Evolutionary conservation across 192 early-diverging fungal species (phyloP), one percentile per base, ranked within the genome.

Genomic region (Cetraspora pellucida): DNA sequence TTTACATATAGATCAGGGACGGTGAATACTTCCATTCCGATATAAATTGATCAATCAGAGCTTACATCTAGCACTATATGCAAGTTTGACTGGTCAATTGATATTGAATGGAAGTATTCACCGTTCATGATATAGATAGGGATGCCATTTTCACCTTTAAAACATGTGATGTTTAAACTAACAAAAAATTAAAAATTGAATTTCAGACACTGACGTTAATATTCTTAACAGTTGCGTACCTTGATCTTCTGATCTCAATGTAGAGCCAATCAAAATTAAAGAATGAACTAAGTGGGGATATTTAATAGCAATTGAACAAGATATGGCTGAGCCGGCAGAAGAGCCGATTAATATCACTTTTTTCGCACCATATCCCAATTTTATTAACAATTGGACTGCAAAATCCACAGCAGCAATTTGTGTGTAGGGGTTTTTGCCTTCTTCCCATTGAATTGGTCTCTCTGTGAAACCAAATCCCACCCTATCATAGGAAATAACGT

Each of bases 401-500:
- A 74, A 74, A 2, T 74, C 72, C 17, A 43, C 30, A 25, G 37
- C 58, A 43, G 57, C 54, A 25, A 60, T 31, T 60, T 58, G 57
- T 7, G 72, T 74, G 45, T 74, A 74, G 19, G 72, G 72, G 27
- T 74, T 74, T 59, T 61, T 46, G 5, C 23, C 43, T 46, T 61
- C 72, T 45, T 74, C 72, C 72, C 72, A 74, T 23, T 25, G 27
- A 3, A 37, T 45, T 4, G 60, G 60, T 43, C 75, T 49, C 64
- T 77, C 75, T 1, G 75, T 77, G 30, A 77, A 69, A 19, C 75
- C 75, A 64, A 69, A 77, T 16, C 27, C 16, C 25, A 31, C 43
- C 25, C 75, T 49, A 57, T 77, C 75, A 58, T 77, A 77, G 19
- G 75, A 64, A 25, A 77, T 44, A 13, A 77, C 75, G 21, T 66